Conservation (phyloP, 2,329 filamentous ascomycete species). For the Hypoxylon sp. region DNA sequence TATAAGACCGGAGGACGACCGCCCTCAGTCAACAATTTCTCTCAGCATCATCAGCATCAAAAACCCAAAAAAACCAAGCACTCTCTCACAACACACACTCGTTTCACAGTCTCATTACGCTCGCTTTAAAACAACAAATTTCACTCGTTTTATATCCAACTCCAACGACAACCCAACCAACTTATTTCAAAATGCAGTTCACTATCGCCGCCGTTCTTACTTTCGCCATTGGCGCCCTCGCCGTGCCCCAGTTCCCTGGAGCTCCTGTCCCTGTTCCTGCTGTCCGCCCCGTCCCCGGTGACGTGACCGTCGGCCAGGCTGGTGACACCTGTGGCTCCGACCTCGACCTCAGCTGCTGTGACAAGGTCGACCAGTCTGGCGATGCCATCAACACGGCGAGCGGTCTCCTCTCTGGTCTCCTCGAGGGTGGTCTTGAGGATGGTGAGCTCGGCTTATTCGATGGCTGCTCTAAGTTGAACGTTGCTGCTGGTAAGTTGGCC, state of each 20-base stretch:
- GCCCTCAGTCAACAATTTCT: slow-evolving; percentile 16
- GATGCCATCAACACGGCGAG: slow-evolving; percentile 46
- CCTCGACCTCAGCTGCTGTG: slow-evolving; percentile 55
- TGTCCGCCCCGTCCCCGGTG: slow-evolving; percentile 41
- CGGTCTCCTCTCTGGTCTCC: slow-evolving; percentile 50
- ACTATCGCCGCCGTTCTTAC: slow-evolving; percentile 55
- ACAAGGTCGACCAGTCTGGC: slow-evolving; percentile 51
- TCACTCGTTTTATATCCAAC: slow-evolving; percentile 33
- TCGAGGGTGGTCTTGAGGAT: slow-evolving; percentile 45
- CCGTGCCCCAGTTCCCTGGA: slow-evolving; percentile 43
- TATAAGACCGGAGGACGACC: slow-evolving; percentile 43
- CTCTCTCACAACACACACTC: slow-evolving; percentile 45
- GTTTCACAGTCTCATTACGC: slow-evolving; percentile 43
- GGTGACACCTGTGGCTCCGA: slow-evolving; percentile 52
- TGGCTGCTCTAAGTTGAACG: slow-evolving; percentile 53
- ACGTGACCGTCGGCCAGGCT: slow-evolving; percentile 51
- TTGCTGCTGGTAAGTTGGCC: slow-evolving; percentile 48
- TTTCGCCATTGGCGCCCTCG: slow-evolving; percentile 55
- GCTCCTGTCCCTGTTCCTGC: neutral
- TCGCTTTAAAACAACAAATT: slow-evolving; percentile 32
- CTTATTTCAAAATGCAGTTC: slow-evolving; percentile 61
- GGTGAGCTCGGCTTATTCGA: slow-evolving; percentile 51
- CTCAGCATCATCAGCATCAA: slow-evolving; percentile 40
- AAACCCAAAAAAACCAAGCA: slow-evolving; percentile 37
- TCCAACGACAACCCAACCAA: slow-evolving; percentile 38